These are phyloP conservation scores for Citrullus mucosospermus DNA, from an alignment of 306 rosid genomes.

Conservation along the genomic window DNA sequence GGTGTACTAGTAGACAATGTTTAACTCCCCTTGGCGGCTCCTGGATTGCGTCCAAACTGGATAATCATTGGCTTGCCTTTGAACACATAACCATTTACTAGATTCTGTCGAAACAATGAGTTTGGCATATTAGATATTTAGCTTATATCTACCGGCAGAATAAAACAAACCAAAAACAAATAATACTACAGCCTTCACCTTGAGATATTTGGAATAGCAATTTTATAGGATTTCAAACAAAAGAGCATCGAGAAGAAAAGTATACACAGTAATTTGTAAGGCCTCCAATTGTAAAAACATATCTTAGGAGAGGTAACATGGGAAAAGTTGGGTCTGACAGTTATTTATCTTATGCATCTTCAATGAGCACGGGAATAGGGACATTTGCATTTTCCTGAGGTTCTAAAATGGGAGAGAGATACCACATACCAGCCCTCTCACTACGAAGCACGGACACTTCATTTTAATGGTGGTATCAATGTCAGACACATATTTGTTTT, in stretches of 20 bases:
- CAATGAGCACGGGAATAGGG: neutral
- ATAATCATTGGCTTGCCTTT: conserved; percentile 91
- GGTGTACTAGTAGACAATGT: neutral
- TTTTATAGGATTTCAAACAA: neutral
- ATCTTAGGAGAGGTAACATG: neutral
- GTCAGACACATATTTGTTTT: too few species aligned
- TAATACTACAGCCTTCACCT: neutral
- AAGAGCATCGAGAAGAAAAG: neutral
- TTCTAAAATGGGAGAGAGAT: neutral
- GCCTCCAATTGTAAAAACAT: neutral
- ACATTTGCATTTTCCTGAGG: neutral
- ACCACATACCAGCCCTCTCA: neutral
- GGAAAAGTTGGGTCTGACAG: neutral
- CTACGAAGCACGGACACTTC: neutral
- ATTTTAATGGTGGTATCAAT: too few species aligned
- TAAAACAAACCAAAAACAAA: neutral
- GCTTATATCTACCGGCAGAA: neutral
- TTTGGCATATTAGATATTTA: neutral
- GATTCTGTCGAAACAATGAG: conserved; percentile 35
- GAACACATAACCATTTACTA: conserved; percentile 65
- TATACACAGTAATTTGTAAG: neutral
- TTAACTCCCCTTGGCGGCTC: conserved; percentile 37
- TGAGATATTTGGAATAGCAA: neutral
- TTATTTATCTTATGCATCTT: neutral
- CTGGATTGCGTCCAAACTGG: conserved; percentile 80